Conservation (phyloP, 257 asterid genomes). For the Gentiana dahurica region DNA sequence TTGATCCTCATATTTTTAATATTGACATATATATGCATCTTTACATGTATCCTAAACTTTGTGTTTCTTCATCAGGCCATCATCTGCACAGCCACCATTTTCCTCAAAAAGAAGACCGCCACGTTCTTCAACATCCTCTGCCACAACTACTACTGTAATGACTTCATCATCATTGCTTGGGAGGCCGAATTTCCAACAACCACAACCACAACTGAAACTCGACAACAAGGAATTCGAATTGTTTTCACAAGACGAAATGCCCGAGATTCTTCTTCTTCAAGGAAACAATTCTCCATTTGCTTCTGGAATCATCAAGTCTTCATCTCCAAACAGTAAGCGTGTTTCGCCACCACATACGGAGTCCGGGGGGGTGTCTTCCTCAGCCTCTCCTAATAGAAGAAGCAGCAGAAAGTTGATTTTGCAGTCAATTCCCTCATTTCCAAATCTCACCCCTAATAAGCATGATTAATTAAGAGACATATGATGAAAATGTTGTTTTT, state of each 20-base stretch:
- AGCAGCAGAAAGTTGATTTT: constrained; percentile 73
- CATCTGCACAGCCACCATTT: constrained; percentile 30
- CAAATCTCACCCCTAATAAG: constrained; percentile 52
- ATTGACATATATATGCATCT: too few species aligned
- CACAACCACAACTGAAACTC: constrained; percentile 39
- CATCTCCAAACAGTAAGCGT: constrained; percentile 79
- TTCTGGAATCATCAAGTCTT: constrained; percentile 29
- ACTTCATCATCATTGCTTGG: constrained; percentile 24
- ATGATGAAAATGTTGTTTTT: background rate
- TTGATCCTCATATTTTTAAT: too few species aligned
- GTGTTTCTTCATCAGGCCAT: constrained; percentile 27
- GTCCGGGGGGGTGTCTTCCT: constrained; percentile 5
- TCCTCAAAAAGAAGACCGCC: constrained; percentile 60
- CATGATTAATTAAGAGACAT: constrained; percentile 12
- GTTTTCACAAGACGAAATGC: constrained; percentile 58
- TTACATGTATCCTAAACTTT: too few species aligned
- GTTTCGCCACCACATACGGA: constrained; percentile 57
- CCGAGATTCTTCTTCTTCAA: constrained; percentile 67
- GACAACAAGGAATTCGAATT: constrained; percentile 36
- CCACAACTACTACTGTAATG: constrained; percentile 33
- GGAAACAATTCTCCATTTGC: constrained; percentile 36
- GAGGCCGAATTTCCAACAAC: constrained; percentile 34
- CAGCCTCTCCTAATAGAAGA: constrained; percentile 28
- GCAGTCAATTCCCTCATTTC: constrained; percentile 63
- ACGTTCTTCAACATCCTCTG: constrained; percentile 34